phyloP scores from a whole-genome alignment of 495 filamentous ascomycete genomes.

The Penicillium fimorum region DNA sequence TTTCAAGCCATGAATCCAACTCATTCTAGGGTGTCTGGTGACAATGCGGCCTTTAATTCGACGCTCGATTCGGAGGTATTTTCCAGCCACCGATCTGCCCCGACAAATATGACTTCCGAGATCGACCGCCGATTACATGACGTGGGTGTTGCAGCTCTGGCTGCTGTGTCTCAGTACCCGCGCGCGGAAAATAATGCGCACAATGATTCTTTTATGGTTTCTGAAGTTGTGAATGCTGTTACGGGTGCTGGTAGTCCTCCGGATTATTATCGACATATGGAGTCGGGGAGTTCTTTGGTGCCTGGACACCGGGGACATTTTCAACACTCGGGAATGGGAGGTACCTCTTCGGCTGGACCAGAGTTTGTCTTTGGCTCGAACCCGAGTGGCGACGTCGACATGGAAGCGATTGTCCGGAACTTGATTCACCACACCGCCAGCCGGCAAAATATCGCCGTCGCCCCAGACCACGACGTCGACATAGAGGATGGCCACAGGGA shows the following conservation, averaged over 20 bases:
- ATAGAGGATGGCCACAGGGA: conserved; percentile 21
- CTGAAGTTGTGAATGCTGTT: conserved; percentile 36
- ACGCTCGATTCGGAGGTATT: conserved; percentile 7
- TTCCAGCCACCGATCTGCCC: conserved; percentile 1
- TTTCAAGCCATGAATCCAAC: conserved; percentile 23
- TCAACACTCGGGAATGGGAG: conserved; percentile 25
- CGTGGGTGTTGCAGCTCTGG: conserved; percentile 34
- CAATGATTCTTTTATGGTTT: conserved; percentile 21
- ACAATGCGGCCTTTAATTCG: conserved; percentile 12
- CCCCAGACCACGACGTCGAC: conserved; percentile 25
- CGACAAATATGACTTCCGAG: conserved; percentile 13
- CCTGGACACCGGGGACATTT: conserved; percentile 13
- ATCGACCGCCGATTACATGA: conserved; percentile 26
- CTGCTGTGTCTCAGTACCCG: conserved; percentile 37
- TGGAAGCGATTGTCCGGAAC: conserved; percentile 24
- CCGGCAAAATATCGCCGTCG: conserved; percentile 23
- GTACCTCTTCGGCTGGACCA: conserved; percentile 16
- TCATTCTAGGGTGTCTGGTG: conserved; percentile 6
- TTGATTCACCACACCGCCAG: conserved; percentile 18
- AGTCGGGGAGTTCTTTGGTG: conserved; percentile 7
- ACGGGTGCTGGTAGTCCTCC: conserved; percentile 9
- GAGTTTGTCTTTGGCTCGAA: conserved; percentile 14
- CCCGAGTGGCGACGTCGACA: conserved; percentile 16
- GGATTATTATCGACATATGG: conserved; percentile 3
- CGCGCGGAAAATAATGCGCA: conserved; percentile 18